Conservation (phyloP, 148 eudicot genomes). For the Selenicereus undatus region DNA sequence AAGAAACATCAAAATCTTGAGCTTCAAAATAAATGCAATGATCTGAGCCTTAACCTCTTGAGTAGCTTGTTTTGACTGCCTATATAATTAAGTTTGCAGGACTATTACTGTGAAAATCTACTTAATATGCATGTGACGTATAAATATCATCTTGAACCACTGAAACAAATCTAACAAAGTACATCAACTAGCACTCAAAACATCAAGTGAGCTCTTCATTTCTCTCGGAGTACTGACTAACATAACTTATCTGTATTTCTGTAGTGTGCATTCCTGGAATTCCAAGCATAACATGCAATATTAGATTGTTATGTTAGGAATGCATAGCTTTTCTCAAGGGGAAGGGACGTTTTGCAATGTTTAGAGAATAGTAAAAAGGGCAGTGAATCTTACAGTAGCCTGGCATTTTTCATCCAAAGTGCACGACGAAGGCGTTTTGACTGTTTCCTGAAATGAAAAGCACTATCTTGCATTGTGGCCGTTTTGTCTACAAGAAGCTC, state of each 20-base stretch:
- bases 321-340: neutral
- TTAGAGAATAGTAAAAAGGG: neutral
- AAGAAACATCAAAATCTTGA: neutral
- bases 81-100: neutral
- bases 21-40: neutral
- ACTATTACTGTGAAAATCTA: too few relatives aligned
- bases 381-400: slow-evolving; percentile 63
- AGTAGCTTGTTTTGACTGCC: neutral
- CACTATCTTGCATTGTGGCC: slow-evolving; percentile 92
- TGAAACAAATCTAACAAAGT: too few relatives aligned
- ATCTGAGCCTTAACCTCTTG: neutral
- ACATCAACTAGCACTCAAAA: neutral
- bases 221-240: neutral
- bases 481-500: slow-evolving; percentile 99
- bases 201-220: neutral
- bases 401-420: slow-evolving; percentile 98
- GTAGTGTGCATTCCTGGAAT: too few relatives aligned
- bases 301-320: too few relatives aligned
- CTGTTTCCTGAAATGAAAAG: slow-evolving; percentile 96
- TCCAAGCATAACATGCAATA: neutral
- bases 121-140: too few relatives aligned
- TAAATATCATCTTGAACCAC: too few relatives aligned
- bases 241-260: too few relatives aligned
- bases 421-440: slow-evolving; percentile 93
- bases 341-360: neutral